Base-by-base conservation (phyloP, 1,139 yeast species). In the Hyphopichia burtonii region DNA sequence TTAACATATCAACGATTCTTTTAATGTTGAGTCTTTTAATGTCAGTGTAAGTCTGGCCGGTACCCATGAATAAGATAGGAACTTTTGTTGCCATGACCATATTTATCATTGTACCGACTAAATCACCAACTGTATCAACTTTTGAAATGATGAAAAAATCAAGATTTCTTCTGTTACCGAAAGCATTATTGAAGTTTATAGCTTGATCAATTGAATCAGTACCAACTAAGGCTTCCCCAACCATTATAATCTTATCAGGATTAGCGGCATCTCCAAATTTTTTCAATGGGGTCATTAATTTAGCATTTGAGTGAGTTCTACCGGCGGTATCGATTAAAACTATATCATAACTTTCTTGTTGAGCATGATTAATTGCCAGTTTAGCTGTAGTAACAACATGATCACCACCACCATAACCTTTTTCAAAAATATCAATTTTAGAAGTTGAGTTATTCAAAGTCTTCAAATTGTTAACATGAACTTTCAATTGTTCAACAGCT, bases 131-230 rank as follows among this genome's bases (percentile, higher is more conserved):
- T 0, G 99, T 93, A 60, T 93, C 99, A 54, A 96, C 95, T 63
- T 93, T 93, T 40, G 96, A 87, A 37, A 93, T 86, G 48, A 93
- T 84, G 67, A 94, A 93, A 58, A 93, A 94, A 61, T 93, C 98
- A 42, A 93, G 71, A 39, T 79, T 77, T 44, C 98, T 73, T 38
- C 77, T 79, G 46, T 84, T 83, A 12, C 99, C 99, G 66, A 94
- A 93, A 0, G 98, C 97, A 51, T 81, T 80, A 60, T 93, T 91
- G 66, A 93, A 93, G 59, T 93, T 91, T 43, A 80, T 80, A 0
- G 99, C 99, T 61, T 93, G 99, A 59, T 87, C 89, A 4, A 93
- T 97, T 1, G 97, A 89, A 59, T 93, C 99, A 0, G 98, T 91
- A 17, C 99, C 99, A 1, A 91, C 99, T 37, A 93, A 73, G 0